Conservation (phyloP, 2,329 filamentous ascomycete species). For the Periconia sp. region DNA sequence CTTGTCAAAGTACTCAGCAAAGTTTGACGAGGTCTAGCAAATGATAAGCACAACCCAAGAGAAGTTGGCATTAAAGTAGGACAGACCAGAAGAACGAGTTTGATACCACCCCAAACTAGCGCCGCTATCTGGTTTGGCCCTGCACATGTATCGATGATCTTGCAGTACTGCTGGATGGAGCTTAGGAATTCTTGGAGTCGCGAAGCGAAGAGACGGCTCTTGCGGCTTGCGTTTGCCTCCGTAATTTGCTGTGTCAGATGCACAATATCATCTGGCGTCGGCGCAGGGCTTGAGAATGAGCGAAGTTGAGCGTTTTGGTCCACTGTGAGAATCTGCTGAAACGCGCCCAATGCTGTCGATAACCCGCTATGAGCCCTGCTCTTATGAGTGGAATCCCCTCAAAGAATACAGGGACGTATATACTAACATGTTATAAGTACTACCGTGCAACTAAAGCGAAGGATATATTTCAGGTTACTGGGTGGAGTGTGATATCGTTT, state of each 20-base stretch:
- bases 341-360: conserved; percentile 15
- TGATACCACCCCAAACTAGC: conserved; percentile 53
- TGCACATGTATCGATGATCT: conserved; percentile 46
- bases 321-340: conserved; percentile 17
- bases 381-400: conserved; percentile 2
- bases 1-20: conserved; percentile 49
- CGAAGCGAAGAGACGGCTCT: conserved; percentile 32
- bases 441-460: not conserved
- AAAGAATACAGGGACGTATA: conserved; percentile 2
- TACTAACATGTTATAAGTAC: conserved; percentile 5
- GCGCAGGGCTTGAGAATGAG: conserved; percentile 18
- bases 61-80: conserved; percentile 2
- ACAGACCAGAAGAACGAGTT: conserved; percentile 49
- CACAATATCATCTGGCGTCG: conserved; percentile 39
- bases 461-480: not conserved
- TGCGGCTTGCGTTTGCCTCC: conserved; percentile 13
- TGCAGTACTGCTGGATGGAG: conserved; percentile 47
- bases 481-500: conserved; percentile 1
- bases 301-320: conserved; percentile 21
- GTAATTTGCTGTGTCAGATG: conserved; percentile 41
- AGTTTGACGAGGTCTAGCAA: conserved; percentile 41
- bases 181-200: conserved; percentile 42
- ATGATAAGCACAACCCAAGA: conserved; percentile 7
- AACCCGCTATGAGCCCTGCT: conserved; percentile 14
- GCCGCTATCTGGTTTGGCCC: conserved; percentile 48